These are phyloP conservation scores for Trametes elegans DNA, from an alignment of 768 basidiomycete species.

Conservation along the genomic window DNA sequence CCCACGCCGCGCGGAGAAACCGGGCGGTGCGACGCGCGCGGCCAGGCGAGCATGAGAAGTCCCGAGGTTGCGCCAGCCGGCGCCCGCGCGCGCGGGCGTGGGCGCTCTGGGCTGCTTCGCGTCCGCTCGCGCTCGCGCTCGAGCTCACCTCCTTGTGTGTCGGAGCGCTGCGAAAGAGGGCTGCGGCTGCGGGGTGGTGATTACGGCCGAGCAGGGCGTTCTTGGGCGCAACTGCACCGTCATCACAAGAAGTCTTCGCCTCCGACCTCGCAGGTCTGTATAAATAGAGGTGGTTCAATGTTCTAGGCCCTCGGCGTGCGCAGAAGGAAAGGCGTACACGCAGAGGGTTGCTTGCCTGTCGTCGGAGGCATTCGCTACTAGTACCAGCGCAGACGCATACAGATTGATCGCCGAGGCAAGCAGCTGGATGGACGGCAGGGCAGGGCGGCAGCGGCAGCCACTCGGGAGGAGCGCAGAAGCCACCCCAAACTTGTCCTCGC, in stretches of 20 bases:
- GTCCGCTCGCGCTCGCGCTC: not conserved
- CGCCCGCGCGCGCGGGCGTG: not conserved
- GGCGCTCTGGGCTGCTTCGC: not conserved
- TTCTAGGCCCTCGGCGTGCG: not conserved
- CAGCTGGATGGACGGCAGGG: not conserved
- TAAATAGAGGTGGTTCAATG: not conserved
- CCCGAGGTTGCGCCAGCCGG: conserved; percentile 16
- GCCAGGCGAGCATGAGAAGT: conserved; percentile 17
- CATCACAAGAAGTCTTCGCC: not conserved
- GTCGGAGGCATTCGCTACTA: conserved; percentile 1
- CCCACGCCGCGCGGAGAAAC: conserved; percentile 1
- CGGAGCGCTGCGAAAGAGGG: conserved; percentile 5
- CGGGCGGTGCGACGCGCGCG: conserved; percentile 10
- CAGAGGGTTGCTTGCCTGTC: too few species aligned
- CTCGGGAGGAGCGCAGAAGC: conserved; percentile 8
- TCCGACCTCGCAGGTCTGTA: not conserved
- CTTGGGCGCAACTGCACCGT: not conserved
- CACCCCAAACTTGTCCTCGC: conserved; percentile 9
- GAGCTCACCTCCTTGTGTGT: not conserved
- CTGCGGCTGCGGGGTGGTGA: not conserved
- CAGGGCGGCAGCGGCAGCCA: not conserved
- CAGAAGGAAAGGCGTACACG: not conserved
- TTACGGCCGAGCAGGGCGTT: not conserved
- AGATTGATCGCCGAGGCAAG: conserved; percentile 10
- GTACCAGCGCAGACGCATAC: not conserved